Evolutionary conservation across 2,329 filamentous ascomycete genomes (phyloP).

Genomic region (Ceratocystis papillata): DNA sequence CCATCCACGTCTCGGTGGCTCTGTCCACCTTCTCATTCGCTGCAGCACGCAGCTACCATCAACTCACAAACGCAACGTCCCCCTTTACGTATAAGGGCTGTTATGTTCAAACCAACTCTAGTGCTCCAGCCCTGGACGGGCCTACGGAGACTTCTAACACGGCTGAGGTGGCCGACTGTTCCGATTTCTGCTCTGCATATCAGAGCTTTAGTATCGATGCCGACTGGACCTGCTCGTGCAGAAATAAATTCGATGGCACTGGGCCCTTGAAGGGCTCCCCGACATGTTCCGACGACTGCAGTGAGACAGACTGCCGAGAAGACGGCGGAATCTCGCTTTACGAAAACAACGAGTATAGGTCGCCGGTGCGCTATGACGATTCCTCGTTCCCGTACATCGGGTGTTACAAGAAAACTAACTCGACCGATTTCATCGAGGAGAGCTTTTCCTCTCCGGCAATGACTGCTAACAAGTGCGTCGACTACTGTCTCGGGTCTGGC

Average conservation of each 20-base stretch:
- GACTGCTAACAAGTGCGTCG: slow-evolving; percentile 12
- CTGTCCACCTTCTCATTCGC: background rate
- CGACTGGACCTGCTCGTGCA: slow-evolving; percentile 3
- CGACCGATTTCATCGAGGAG: background rate
- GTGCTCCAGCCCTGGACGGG: background rate
- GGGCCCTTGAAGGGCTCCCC: background rate
- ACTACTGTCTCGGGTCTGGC: slow-evolving; percentile 14
- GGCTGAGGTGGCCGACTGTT: background rate
- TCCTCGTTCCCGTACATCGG: slow-evolving; percentile 18
- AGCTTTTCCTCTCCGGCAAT: slow-evolving; percentile 13
- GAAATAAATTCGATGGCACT: background rate
- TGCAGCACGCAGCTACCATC: background rate
- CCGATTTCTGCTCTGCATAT: background rate
- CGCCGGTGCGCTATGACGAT: background rate
- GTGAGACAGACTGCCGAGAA: background rate
- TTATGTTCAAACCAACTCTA: background rate
- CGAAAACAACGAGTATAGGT: slow-evolving; percentile 3
- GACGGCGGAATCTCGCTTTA: background rate
- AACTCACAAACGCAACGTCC: background rate
- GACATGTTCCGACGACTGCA: background rate
- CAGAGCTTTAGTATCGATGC: slow-evolving; percentile 11
- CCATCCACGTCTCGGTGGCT: background rate
- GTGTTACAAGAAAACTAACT: slow-evolving; percentile 8
- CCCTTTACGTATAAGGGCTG: slow-evolving; percentile 13
- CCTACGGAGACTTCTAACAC: background rate